Conservation (phyloP, 495 filamentous ascomycete species). For the Lasiosphaeris hirsuta region DNA sequence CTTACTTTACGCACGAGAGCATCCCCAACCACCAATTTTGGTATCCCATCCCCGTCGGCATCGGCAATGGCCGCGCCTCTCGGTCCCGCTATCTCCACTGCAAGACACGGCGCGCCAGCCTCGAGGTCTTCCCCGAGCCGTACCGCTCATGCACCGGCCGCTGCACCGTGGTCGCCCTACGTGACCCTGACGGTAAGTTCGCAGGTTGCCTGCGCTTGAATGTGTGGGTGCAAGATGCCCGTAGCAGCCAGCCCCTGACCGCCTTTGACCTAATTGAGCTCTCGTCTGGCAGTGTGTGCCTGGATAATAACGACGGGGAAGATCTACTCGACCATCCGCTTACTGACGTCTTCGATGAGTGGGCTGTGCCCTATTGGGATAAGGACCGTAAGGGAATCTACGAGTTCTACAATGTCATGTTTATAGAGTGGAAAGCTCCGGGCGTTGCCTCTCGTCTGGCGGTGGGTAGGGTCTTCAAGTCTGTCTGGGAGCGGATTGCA, state of each 20-base stretch:
- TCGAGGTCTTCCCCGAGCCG: neutral
- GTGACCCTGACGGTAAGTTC: neutral
- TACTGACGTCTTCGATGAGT: constrained; percentile 22
- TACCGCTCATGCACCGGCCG: constrained; percentile 6
- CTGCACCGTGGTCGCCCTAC: constrained; percentile 9
- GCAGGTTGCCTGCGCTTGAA: constrained; percentile 16
- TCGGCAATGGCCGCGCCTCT: neutral
- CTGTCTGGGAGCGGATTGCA: constrained; percentile 14
- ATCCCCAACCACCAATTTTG: constrained; percentile 20
- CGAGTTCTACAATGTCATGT: constrained; percentile 27
- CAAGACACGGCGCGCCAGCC: constrained; percentile 1
- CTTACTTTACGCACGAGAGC: constrained; percentile 11
- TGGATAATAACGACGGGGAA: neutral
- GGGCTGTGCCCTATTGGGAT: constrained; percentile 9
- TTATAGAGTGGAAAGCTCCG: constrained; percentile 15
- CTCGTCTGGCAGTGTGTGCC: constrained; percentile 7
- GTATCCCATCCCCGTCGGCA: constrained; percentile 23
- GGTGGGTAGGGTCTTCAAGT: constrained; percentile 21
- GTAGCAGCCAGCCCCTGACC: neutral
- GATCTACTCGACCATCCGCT: constrained; percentile 7
- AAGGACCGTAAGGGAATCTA: constrained; percentile 5
- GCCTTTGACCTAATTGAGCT: constrained; percentile 17
- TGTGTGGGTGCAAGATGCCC: neutral
- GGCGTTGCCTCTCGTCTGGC: constrained; percentile 21
- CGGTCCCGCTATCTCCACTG: constrained; percentile 16